phyloP scores from a whole-genome alignment of 768 basidiomycete genomes.

The Suillus hirtellus region DNA sequence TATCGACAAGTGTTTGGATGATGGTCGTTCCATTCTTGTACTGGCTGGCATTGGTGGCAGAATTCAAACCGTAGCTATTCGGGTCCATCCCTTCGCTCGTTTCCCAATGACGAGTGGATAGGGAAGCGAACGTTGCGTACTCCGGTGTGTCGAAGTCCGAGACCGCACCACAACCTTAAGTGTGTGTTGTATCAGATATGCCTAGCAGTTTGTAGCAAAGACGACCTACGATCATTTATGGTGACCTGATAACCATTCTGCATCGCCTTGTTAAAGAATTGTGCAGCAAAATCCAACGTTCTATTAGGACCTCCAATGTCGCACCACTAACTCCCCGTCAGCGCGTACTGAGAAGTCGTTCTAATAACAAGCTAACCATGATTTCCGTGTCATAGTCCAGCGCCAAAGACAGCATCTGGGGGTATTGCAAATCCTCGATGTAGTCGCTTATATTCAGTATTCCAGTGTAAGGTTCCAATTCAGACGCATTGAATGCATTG shows the following conservation, averaged over 20 bases:
- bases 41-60: slow-evolving; percentile 39
- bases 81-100: slow-evolving; percentile 61
- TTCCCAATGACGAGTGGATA: slow-evolving; percentile 54
- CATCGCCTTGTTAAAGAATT: slow-evolving; percentile 48
- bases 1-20: slow-evolving; percentile 52
- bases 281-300: slow-evolving; percentile 44
- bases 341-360: background rate
- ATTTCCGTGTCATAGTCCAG: slow-evolving; percentile 54
- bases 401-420: slow-evolving; percentile 52
- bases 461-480: slow-evolving; percentile 57
- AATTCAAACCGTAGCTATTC: slow-evolving; percentile 49
- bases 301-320: slow-evolving; percentile 56
- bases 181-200: background rate
- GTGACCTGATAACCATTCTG: slow-evolving; percentile 46
- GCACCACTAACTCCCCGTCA: slow-evolving; percentile 45
- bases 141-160: slow-evolving; percentile 61
- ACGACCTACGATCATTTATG: slow-evolving; percentile 41
- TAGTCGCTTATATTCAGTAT: slow-evolving; percentile 51
- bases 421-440: slow-evolving; percentile 48
- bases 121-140: slow-evolving; percentile 47
- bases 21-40: slow-evolving; percentile 54
- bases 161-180: slow-evolving; percentile 46
- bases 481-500: slow-evolving; percentile 46
- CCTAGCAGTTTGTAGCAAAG: background rate
- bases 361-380: slow-evolving; percentile 39